Evolutionary conservation across 177 flowering plant genomes (phyloP), one percentile per base, ranked within the genome.

Genomic region (Vitis hybrid): DNA sequence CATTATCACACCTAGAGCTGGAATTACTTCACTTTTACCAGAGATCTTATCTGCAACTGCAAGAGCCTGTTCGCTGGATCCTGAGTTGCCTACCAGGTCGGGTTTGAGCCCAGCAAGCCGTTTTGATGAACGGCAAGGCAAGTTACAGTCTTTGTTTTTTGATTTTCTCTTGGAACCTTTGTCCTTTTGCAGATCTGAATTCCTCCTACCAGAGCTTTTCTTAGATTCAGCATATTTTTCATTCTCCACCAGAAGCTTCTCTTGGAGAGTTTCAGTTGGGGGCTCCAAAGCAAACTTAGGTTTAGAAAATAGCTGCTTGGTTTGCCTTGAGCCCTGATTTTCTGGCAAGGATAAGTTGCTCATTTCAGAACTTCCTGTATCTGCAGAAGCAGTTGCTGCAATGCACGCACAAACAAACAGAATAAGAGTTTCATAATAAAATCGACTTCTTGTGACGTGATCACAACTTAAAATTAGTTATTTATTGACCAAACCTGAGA

Each of bases 71-170:
- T 70, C 73, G 56, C 32, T 60, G 59, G 55, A 32, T 11, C 15
- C 48, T 18, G 64, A n/a, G 40, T 69, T 62, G 27, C 52, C 58
- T 17, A 21, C 72, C 11, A 32, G 60, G 46, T 72, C 73, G 61
- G 82, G 80, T 56, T 70, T 75, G 69, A 75, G 63, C 56, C 77
- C 83, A 70, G 82, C 81, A 72, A 79, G 79, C 46, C 85, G 69
- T 72, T 76, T 80, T 51, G 85, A 82, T 48, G 77, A 75, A 35
- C 84, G 77, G 11, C 70, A 52, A 46, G 77, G 78, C 62, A 74
- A 30, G 63, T 17, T 66, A 2, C 68, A 51, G n/a, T 62, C 65
- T 60, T 75, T 68, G 52, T 35, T 60, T 7, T 60, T 64, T 48
- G 8, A 40, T 40, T 40, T 40, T 40, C 46, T 13, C 35, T 64